phyloP scores from a whole-genome alignment of 192 early-diverging fungal genomes.

The Lobosporangium transversale region DNA sequence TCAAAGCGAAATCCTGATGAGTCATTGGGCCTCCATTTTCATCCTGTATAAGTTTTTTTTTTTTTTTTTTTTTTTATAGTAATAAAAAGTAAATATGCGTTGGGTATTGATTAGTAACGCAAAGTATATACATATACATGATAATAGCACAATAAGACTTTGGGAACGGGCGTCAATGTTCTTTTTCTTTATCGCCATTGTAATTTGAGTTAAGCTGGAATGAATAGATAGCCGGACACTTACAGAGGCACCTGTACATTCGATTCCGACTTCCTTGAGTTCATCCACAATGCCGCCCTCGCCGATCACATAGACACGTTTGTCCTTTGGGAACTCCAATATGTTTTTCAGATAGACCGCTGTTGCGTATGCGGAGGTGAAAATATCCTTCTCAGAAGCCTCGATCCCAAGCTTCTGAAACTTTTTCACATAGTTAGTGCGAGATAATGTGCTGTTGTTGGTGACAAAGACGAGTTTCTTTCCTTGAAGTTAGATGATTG shows the following conservation, averaged over 20 bases:
- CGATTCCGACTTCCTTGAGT: constrained; percentile 82
- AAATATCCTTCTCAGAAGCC: constrained; percentile 89
- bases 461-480: constrained; percentile 97
- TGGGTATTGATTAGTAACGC: too few relatives aligned
- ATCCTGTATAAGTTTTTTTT: constrained; percentile 6
- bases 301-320: constrained; percentile 93
- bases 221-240: too few relatives aligned
- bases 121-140: too few relatives aligned
- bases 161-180: too few relatives aligned
- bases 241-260: constrained; percentile 36
- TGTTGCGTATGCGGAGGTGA: constrained; percentile 91
- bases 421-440: constrained; percentile 82
- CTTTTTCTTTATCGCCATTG: too few relatives aligned
- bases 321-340: constrained; percentile 83
- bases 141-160: too few relatives aligned
- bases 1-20: constrained; percentile 27
- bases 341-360: constrained; percentile 91
- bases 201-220: too few relatives aligned
- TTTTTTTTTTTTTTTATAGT: too few relatives aligned
- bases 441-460: constrained; percentile 95
- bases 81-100: too few relatives aligned
- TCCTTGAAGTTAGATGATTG: too few relatives aligned
- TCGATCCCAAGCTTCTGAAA: constrained; percentile 84
- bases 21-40: constrained; percentile 37
- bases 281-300: constrained; percentile 89